Base-by-base conservation (phyloP, 441 rosid genomes). In the Brassica balearica region DNA sequence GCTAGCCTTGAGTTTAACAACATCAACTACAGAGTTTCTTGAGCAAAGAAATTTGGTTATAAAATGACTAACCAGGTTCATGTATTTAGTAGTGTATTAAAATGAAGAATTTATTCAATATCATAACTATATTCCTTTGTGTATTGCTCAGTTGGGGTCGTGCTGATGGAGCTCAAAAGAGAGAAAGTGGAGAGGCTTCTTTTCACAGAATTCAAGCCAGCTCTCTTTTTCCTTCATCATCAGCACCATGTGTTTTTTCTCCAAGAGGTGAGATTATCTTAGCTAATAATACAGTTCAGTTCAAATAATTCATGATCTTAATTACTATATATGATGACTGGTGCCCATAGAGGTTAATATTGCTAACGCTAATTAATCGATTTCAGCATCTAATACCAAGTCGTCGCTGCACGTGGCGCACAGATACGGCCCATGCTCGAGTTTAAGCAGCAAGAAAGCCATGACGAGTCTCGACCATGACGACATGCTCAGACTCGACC, bases 361-460 rank as follows among this genome's bases (percentile, higher is more conserved):
- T 15, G 17, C 17, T 15, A 15, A 71, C 72, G 68, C 20, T 12
- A 71, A 59, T 1, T 5, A 3, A 64, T 77, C 48, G 20, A 29
- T 51, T 53, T 17, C 92, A 87, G 94, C n/a, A 25, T 38, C 58
- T 3, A 81, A 65, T 10, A 72, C 81, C 8, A 81, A 78, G 60
- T 82, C 90, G 1, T 83, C 86, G 2, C 84, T 95, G 66, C 80
- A 51, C 32, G 86, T 95, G 65, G 77, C 81, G 46, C 95, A 93
- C 85, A 89, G 76, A 77, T 84, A 87, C 12, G 97, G 99, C 4
- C 87, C 99, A 12, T 93, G 99, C 85, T 75, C 87, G 15, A 41
- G 65, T 19, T 77, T 82, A 36, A 43, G 1, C 74, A 65, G 12
- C 46, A 23, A 59, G 38, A 19, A 19, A 19, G 19, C 85, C 0